Conservation (phyloP, 169 alveolate genomes). For the Plasmodium sp. region DNA sequence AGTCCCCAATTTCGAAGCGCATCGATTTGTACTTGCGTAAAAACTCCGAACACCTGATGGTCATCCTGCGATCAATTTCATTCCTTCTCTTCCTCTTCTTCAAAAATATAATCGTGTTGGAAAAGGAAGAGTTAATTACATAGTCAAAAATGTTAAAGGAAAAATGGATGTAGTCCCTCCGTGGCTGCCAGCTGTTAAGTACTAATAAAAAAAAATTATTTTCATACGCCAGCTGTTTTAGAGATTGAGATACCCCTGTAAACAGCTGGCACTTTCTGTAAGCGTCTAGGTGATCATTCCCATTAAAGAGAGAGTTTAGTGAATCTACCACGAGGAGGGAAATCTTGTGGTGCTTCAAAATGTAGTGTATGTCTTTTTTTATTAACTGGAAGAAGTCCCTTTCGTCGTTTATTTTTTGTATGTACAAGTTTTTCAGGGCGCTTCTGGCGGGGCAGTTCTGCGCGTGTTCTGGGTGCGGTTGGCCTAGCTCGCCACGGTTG, state of each 20-base stretch:
- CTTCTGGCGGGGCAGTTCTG: background rate
- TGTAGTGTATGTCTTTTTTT: conserved; percentile 10
- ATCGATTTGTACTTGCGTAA: conserved; percentile 20
- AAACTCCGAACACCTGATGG: conserved; percentile 32
- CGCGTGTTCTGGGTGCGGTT: background rate
- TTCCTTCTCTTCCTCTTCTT: conserved; percentile 20
- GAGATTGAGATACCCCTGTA: conserved; percentile 6
- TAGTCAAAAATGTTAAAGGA: conserved; percentile 8
- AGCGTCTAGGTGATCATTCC: conserved; percentile 1
- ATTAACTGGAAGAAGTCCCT: conserved; percentile 48
- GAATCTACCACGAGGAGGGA: conserved; percentile 56
- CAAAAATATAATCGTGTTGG: conserved; percentile 24
- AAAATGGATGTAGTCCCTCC: background rate
- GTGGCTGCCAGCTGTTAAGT: conserved; percentile 25
- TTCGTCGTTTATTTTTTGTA: conserved; percentile 46
- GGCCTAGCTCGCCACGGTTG: background rate
- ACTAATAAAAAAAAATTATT: conserved; percentile 19
- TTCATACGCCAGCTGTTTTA: conserved; percentile 38
- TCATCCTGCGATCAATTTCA: background rate
- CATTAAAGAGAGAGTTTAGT: conserved; percentile 31
- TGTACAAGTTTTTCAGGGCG: conserved; percentile 28
- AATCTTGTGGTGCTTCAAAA: conserved; percentile 28
- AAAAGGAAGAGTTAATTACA: conserved; percentile 8
- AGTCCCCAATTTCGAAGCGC: conserved; percentile 17
- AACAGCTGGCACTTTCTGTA: conserved; percentile 13